phyloP scores from a whole-genome alignment of 169 alveolate genomes.

The Plasmodium chabaudi region DNA sequence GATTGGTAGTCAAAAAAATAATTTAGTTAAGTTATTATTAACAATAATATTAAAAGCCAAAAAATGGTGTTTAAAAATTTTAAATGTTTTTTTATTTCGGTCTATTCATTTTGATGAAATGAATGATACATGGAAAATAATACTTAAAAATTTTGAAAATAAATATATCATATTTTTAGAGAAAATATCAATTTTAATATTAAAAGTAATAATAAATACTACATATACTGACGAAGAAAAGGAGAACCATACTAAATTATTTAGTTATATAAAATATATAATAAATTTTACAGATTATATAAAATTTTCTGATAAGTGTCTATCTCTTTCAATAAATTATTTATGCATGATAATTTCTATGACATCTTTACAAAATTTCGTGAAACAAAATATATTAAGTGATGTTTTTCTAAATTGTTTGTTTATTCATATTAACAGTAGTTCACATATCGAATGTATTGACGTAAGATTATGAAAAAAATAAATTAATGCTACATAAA shows the following conservation, averaged over 20 bases:
- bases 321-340: conserved; percentile 42
- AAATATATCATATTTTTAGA: conserved; percentile 48
- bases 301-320: conserved; percentile 48
- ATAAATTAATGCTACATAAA: not conserved
- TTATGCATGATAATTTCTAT: conserved; percentile 50
- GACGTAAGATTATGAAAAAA: conserved; percentile 28
- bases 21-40: conserved; percentile 36
- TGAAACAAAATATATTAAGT: conserved; percentile 59
- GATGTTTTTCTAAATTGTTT: conserved; percentile 31
- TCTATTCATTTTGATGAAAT: conserved; percentile 60
- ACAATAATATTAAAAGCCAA: conserved; percentile 36
- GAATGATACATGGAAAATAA: conserved; percentile 58
- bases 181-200: conserved; percentile 51
- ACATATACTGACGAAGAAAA: conserved; percentile 50
- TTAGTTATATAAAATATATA: conserved; percentile 45
- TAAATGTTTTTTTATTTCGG: conserved; percentile 59
- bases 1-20: conserved; percentile 14
- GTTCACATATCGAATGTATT: conserved; percentile 58
- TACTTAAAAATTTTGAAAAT: conserved; percentile 58
- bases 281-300: conserved; percentile 52
- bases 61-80: conserved; percentile 68
- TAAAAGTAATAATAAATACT: conserved; percentile 55
- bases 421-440: conserved; percentile 44
- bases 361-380: conserved; percentile 39
- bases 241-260: conserved; percentile 7